These are phyloP conservation scores for Trichophyton verrucosum DNA, from an alignment of 2,329 filamentous ascomycete species.

Conservation along the genomic window DNA sequence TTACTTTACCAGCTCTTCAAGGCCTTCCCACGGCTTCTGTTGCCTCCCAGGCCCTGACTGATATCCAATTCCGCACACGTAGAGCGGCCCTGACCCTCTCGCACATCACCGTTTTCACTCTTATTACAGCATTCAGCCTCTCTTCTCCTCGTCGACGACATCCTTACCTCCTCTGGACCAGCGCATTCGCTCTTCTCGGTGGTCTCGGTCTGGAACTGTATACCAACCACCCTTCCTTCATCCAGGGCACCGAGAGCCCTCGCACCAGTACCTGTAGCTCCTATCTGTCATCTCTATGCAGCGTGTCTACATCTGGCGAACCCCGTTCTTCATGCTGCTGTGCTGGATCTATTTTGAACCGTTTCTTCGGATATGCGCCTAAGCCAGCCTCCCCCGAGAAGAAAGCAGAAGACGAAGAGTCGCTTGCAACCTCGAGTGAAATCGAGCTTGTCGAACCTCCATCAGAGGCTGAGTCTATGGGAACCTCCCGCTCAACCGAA, in stretches of 20 bases:
- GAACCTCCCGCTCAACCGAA: background rate
- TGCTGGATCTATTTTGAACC: background rate
- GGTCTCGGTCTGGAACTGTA: constrained; percentile 51
- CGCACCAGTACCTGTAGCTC: background rate
- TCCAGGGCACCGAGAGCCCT: constrained; percentile 24
- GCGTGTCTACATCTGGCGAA: background rate
- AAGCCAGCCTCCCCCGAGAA: constrained; percentile 13
- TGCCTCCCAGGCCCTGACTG: constrained; percentile 58
- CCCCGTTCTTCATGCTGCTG: background rate
- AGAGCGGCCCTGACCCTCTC: constrained; percentile 56
- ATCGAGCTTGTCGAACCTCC: constrained; percentile 13
- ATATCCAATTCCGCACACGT: constrained; percentile 51
- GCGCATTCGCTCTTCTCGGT: constrained; percentile 44
- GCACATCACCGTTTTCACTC: constrained; percentile 54
- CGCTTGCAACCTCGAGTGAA: constrained; percentile 12
- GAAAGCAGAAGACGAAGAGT: constrained; percentile 16
- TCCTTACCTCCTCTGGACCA: constrained; percentile 82
- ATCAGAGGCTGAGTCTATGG: constrained; percentile 9
- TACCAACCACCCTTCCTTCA: constrained; percentile 50
- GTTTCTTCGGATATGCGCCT: background rate
- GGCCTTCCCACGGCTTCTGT: constrained; percentile 62
- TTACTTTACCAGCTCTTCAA: constrained; percentile 69
- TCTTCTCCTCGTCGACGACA: constrained; percentile 66
- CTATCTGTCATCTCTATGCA: constrained; percentile 8
- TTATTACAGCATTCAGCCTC: constrained; percentile 64